A percentile compares a stretch with the other conserved stretches of the same genome.
These are phyloP conservation scores for Blastobotrys peoriensis DNA, from an alignment of 805 yeast genomes.

Conservation along the genomic window DNA sequence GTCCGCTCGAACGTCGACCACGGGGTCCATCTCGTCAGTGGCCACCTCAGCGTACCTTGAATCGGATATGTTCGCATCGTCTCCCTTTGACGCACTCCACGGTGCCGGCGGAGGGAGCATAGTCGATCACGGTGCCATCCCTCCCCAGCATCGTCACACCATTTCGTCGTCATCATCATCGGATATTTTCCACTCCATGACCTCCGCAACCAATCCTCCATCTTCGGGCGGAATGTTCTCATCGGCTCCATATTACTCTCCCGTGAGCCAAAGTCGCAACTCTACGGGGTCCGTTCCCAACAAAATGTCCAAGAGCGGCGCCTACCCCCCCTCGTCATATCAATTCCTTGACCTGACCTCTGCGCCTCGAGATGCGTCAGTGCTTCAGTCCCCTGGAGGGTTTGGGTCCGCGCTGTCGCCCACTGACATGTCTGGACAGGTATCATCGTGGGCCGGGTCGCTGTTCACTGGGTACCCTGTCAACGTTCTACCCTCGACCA, in stretches of 20 bases:
- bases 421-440: not conserved
- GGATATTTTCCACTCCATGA: not conserved
- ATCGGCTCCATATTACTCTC: not conserved
- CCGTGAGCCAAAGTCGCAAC: not conserved
- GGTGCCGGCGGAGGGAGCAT: not conserved
- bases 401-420: not conserved
- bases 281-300: not conserved
- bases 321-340: not conserved
- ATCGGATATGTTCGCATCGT: not conserved
- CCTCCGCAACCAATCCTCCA: not conserved
- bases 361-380: not conserved
- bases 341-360: not conserved
- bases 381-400: not conserved
- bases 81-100: not conserved
- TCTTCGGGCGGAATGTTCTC: not conserved
- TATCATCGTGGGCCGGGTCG: not conserved
- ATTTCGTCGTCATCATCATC: not conserved
- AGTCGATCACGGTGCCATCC: not conserved
- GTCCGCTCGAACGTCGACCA: not conserved
- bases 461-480: not conserved
- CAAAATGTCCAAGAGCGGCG: not conserved
- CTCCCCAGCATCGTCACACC: not conserved
- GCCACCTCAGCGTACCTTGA: not conserved
- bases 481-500: not conserved
- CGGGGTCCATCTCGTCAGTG: not conserved